Percentiles rank a stretch among this genome's conserved stretches.
These are phyloP conservation scores for Sisymbrium altissimum DNA, from an alignment of 345 rosid species.

Conservation along the genomic window DNA sequence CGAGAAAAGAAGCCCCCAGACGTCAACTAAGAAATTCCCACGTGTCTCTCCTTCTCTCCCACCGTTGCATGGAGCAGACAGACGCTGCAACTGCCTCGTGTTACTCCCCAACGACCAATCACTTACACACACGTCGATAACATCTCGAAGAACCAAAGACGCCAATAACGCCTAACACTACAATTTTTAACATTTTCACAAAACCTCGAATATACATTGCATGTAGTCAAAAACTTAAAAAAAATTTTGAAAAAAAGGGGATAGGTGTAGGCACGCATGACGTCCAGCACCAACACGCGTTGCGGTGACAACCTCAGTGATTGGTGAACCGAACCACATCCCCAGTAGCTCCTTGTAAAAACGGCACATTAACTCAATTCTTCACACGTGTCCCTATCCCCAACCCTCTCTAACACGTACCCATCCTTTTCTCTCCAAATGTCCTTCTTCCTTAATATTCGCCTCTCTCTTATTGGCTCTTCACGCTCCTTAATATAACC, in stretches of 20 bases:
- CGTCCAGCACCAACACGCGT: constrained; percentile 62
- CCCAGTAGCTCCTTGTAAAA: constrained; percentile 16
- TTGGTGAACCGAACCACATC: constrained; percentile 43
- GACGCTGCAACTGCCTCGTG: constrained; percentile 39
- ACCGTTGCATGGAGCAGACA: constrained; percentile 50
- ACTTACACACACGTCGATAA: constrained; percentile 1
- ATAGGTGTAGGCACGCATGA: constrained; percentile 93
- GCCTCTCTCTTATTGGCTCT: constrained; percentile 44
- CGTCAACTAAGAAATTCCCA: constrained; percentile 23
- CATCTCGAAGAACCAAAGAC: constrained; percentile 23
- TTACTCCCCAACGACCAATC: constrained; percentile 16
- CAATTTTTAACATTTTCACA: neutral
- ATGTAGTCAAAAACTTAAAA: constrained; percentile 9
- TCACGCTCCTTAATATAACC: constrained; percentile 40
- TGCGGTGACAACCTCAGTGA: constrained; percentile 23
- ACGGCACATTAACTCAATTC: constrained; percentile 37
- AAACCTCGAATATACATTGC: constrained; percentile 17
- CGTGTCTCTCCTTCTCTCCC: constrained; percentile 26
- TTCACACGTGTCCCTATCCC: constrained; percentile 55
- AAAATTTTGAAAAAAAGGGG: constrained; percentile 22
- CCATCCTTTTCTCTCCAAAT: constrained; percentile 52
- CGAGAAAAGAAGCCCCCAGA: constrained; percentile 27
- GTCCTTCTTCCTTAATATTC: constrained; percentile 44
- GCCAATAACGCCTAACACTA: constrained; percentile 20
- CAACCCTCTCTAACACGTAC: constrained; percentile 63